phyloP scores from a whole-genome alignment of 2,329 filamentous ascomycete genomes.

The Aureobasidium melanogenum region DNA sequence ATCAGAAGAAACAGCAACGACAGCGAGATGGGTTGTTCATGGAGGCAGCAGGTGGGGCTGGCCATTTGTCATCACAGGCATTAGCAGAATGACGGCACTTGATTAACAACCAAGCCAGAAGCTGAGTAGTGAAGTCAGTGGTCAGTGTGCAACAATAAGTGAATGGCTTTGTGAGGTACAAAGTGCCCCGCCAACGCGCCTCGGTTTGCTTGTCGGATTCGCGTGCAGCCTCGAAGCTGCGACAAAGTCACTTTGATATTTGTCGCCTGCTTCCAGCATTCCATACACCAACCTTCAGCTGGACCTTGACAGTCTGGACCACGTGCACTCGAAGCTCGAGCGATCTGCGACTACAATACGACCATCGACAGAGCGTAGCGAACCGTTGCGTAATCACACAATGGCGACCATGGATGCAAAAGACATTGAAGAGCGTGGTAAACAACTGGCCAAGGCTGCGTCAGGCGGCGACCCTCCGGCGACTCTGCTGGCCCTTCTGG shows the following conservation, averaged over 20 bases:
- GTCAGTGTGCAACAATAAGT: not conserved
- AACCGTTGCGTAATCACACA: not conserved
- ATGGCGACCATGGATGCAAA: conserved; percentile 60
- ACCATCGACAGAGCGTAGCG: not conserved
- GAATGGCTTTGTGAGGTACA: not conserved
- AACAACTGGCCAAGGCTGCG: conserved; percentile 72
- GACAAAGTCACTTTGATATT: not conserved
- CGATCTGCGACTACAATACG: not conserved
- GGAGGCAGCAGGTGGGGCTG: not conserved
- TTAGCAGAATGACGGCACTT: not conserved
- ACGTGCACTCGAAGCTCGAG: not conserved
- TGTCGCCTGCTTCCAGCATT: not conserved
- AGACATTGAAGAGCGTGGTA: conserved; percentile 68
- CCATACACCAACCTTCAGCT: not conserved
- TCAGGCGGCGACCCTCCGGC: conserved; percentile 63
- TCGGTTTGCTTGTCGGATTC: not conserved
- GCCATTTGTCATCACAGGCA: conserved; percentile 3
- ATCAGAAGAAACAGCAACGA: not conserved
- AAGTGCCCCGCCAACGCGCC: not conserved
- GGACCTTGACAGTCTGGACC: not conserved
- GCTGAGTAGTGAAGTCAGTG: not conserved
- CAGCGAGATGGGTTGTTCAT: not conserved
- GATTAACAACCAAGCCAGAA: not conserved
- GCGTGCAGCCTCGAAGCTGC: not conserved
- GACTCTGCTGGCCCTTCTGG: conserved; percentile 64